Percentiles rank a stretch among this genome's conserved stretches.
Conservation (phyloP, 1,284 basidiomycete species). For the Naganishia sp. region DNA sequence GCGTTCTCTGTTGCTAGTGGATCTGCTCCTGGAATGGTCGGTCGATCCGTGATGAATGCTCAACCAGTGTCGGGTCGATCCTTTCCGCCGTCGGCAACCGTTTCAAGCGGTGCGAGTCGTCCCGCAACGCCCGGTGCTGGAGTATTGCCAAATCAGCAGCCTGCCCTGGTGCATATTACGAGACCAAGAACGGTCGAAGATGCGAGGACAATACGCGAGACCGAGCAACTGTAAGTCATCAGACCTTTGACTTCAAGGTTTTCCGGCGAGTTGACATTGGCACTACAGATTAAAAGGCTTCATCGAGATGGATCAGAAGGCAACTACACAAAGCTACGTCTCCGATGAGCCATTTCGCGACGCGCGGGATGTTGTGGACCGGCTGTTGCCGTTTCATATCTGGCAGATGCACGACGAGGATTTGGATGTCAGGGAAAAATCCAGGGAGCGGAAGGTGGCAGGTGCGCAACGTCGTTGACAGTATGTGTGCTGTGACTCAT, state of each 20-base stretch:
- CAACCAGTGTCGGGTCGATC: slow-evolving; percentile 5
- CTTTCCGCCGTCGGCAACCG: slow-evolving; percentile 15
- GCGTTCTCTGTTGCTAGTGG: slow-evolving; percentile 10
- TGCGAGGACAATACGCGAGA: slow-evolving; percentile 16
- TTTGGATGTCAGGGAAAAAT: slow-evolving; percentile 24
- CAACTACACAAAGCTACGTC: slow-evolving; percentile 12
- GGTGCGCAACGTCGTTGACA: not conserved
- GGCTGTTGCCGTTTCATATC: slow-evolving; percentile 31
- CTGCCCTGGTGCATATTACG: not conserved
- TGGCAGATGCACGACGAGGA: slow-evolving; percentile 34
- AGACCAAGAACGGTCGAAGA: slow-evolving; percentile 9
- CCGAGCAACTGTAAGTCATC: slow-evolving; percentile 15
- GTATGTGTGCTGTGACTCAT: not conserved
- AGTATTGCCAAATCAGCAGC: slow-evolving; percentile 6
- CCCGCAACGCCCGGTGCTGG: not conserved
- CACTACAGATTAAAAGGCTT: slow-evolving; percentile 1
- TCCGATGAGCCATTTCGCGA: slow-evolving; percentile 24
- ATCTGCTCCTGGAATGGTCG: not conserved
- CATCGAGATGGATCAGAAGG: slow-evolving; percentile 26
- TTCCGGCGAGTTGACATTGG: not conserved
- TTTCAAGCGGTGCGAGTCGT: slow-evolving; percentile 6
- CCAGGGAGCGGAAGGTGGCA: slow-evolving; percentile 8
- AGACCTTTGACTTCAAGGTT: not conserved
- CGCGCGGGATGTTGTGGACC: slow-evolving; percentile 28
- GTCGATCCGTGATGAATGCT: slow-evolving; percentile 13